Base-by-base conservation (phyloP, 306 rosid species). In the Sophora flavescens region DNA sequence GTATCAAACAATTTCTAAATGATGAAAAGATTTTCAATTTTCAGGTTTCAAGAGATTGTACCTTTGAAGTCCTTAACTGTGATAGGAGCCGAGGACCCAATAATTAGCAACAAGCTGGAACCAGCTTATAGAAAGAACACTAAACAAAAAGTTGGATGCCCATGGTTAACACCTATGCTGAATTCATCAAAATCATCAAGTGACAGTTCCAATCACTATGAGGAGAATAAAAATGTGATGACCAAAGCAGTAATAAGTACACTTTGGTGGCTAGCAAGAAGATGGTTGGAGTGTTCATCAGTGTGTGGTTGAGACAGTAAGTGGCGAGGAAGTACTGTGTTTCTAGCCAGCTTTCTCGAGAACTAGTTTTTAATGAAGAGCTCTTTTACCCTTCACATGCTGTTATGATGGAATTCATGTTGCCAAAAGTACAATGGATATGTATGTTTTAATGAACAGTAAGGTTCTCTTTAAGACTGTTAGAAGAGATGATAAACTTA, bases 261-360 rank as follows among this genome's bases (percentile, higher is more conserved):
- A 78, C 52, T 63, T 74, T 87, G 6, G 78, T 95, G 72, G 96
- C 92, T 3, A 87, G 97, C 86, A 95, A 92, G 89, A 92, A 95
- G 86, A 92, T 92, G 99, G 99, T 95, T 39, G 97, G 99, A 63
- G 95, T 95, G 14, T 95, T 92, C 59, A 75, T 88, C 10, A 90
- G 96, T 65, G 97, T 95, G 41, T 95, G 99, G 99, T 57, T 92
- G 70, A 92, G 62, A 70, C 82, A 76, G 74, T 89, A 90, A 61
- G 60, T 92, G 77, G 61, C 84, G 30, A 80, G 82, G 3, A 95
- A 87, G 80, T 76, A 93, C 70, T 94, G 96, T 11, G 96, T 87
- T 18, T 93, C 95, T 38, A 59, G 6, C 75, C 84, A 95, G 56
- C 96, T 93, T 52, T 82, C 94, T 54, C 86, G 66, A 17, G 88